Conservation (phyloP, 352 stramenopile genomes). For the Phytophthora podocarpi region DNA sequence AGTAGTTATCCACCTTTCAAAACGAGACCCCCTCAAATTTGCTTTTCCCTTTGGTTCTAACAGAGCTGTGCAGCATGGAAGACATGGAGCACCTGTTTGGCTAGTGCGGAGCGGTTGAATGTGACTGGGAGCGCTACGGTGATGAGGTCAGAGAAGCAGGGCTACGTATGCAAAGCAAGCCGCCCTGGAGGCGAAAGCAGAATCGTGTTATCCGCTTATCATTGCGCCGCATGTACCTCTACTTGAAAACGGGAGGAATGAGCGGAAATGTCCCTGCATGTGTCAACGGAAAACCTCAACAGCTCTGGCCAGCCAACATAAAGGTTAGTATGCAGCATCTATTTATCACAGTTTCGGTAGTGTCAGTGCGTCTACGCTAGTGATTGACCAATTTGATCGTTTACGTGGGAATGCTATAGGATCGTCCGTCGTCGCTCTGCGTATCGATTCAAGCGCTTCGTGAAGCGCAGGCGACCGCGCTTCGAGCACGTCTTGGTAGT, state of each 20-base stretch:
- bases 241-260: conserved; percentile 3
- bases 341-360: conserved; percentile 4
- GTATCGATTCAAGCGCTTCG: neutral
- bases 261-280: neutral
- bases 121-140: neutral
- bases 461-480: neutral
- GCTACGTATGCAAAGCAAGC: neutral
- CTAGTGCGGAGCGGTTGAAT: neutral
- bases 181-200: neutral
- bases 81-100: neutral
- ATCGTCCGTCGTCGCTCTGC: neutral
- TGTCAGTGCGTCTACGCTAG: neutral
- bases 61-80: neutral
- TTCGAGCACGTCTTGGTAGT: conserved; percentile 15
- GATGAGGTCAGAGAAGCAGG: neutral
- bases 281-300: neutral
- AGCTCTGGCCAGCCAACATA: conserved; percentile 1
- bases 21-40: no score
- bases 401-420: neutral
- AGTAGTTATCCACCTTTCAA: no score
- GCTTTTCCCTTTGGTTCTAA: neutral
- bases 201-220: neutral
- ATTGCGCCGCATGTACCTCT: neutral
- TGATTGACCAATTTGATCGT: conserved; percentile 6
- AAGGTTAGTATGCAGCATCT: neutral